These are phyloP conservation scores for Chaetoceros tenuissimus DNA, from an alignment of 108 stramenopile species.

Conservation along the genomic window DNA sequence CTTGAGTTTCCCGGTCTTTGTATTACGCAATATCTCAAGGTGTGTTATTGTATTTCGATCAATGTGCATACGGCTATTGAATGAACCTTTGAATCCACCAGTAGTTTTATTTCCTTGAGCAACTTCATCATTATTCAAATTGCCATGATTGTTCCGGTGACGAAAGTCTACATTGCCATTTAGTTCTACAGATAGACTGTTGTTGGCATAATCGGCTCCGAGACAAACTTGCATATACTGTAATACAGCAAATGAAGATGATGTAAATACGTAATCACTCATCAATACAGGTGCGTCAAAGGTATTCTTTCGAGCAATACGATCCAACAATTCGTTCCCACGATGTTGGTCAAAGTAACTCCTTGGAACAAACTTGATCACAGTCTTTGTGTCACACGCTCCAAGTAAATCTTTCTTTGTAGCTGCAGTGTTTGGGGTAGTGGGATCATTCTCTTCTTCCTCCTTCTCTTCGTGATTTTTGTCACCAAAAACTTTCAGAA, in stretches of 20 bases:
- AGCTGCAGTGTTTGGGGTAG: constrained; percentile 3
- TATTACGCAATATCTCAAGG: constrained; percentile 74
- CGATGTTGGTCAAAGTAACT: constrained; percentile 84
- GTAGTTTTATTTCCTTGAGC: too few relatives aligned
- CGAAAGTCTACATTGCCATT: constrained; percentile 65
- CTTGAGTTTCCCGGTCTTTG: constrained; percentile 55
- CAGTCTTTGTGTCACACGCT: constrained; percentile 21
- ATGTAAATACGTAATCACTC: constrained; percentile 81
- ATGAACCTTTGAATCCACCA: neutral
- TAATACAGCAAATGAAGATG: constrained; percentile 68
- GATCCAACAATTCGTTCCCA: constrained; percentile 64
- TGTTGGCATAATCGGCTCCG: constrained; percentile 45
- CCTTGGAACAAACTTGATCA: constrained; percentile 82
- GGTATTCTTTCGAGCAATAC: constrained; percentile 56
- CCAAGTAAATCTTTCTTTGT: neutral
- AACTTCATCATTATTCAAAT: too few relatives aligned
- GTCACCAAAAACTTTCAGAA: constrained; percentile 32
- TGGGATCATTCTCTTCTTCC: constrained; percentile 8
- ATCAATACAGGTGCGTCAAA: constrained; percentile 58
- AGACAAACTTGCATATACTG: constrained; percentile 72
- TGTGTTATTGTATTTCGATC: constrained; percentile 71
- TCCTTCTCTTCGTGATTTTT: neutral
- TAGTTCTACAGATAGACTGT: constrained; percentile 41
- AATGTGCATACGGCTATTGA: constrained; percentile 55
- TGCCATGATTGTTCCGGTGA: too few relatives aligned